These are phyloP conservation scores for Mucor plumbeus DNA, from an alignment of 371 early-diverging fungal genomes.

Conservation along the genomic window DNA sequence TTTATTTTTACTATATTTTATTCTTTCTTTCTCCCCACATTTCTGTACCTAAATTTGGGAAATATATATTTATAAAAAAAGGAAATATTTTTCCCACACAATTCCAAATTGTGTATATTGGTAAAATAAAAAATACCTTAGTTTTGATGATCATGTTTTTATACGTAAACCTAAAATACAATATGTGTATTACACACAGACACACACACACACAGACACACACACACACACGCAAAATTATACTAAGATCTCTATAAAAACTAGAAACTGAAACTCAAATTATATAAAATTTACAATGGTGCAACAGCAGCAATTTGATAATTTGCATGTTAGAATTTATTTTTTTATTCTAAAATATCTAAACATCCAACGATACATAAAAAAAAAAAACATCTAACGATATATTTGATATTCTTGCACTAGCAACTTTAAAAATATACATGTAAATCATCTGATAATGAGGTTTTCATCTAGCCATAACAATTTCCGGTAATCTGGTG, in stretches of 20 bases:
- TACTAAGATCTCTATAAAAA: conserved; percentile 2
- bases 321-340: background rate
- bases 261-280: background rate
- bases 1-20: background rate
- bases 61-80: too few species aligned
- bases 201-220: too few species aligned
- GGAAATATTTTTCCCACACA: background rate
- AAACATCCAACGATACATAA: too few species aligned
- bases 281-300: background rate
- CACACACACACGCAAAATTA: background rate
- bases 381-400: too few species aligned
- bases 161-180: too few species aligned
- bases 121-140: conserved; percentile 4
- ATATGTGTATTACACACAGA: too few species aligned
- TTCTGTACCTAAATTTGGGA: conserved; percentile 7
- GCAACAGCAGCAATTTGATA: background rate
- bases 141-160: too few species aligned
- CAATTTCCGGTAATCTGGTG: too few species aligned
- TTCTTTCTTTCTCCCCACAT: background rate
- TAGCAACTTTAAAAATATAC: too few species aligned
- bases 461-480: too few species aligned
- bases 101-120: background rate
- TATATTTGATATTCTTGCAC: too few species aligned
- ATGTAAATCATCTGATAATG: too few species aligned
- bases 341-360: background rate